Evolutionary conservation across 2,329 filamentous ascomycete species (phyloP), one percentile per base, ranked within the genome.

Genomic region (Venturia oleaginea): DNA sequence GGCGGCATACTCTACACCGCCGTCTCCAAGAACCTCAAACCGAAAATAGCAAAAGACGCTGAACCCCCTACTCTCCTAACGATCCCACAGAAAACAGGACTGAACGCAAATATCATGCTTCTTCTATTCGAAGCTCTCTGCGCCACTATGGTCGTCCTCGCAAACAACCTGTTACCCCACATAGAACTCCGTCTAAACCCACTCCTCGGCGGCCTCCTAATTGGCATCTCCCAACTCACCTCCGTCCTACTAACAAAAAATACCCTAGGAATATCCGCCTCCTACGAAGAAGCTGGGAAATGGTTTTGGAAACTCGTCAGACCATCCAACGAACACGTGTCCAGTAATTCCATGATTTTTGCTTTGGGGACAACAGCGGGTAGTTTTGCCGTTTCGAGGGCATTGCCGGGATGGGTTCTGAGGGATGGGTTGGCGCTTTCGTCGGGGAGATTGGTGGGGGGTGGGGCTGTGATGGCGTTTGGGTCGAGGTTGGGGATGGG

Each of bases 401-500:
- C 66, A n/a, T 61, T 66, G 22, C 61, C 68, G 15, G 61, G 57
- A 13, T 57, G 64, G 27, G 62, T 65, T 5, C 8, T 55, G 11
- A n/a, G 17, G 8, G 64, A 24, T 3, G 15, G 17, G 22, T 17
- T 65, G 8, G 59, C 51, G 0, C 32, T 67, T 17, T 63, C 65
- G 8, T 32, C 60, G 3, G 30, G 69, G 1, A 71, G 76, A 66
- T 81, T 84, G 0, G 69, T 80, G 0, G 57, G 78, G 0, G 86
- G 86, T 1, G 87, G 86, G 0, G 75, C 81, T 3, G 65, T 81
- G 17, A 83, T 88, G 75, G 79, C 81, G 0, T 71, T 89, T 10
- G 87, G 87, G 0, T 79, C 85, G 1, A 80, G 86, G 60, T 70
- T 88, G 64, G 86, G 83, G 0, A 86, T 85, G 1, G 87, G 87